Evolutionary conservation across 2,329 filamentous ascomycete genomes (phyloP).

Genomic region (Neonectria coccinea): DNA sequence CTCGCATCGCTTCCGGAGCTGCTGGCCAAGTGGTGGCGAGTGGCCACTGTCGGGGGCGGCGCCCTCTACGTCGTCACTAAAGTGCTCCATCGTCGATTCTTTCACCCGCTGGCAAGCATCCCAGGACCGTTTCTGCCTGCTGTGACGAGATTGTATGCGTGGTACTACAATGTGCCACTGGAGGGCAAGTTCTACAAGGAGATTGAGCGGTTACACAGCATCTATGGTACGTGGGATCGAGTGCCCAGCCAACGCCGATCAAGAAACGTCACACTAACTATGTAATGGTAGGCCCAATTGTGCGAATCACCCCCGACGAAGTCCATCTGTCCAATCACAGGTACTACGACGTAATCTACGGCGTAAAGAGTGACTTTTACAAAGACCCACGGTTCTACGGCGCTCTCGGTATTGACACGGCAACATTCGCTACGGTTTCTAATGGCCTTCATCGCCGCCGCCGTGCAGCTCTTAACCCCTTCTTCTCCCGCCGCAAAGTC

Average conservation of each 20-base stretch:
- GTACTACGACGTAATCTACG: slow-evolving; percentile 36
- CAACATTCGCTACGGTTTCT: slow-evolving; percentile 48
- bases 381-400: slow-evolving; percentile 25
- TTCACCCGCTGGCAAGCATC: slow-evolving; percentile 19
- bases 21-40: slow-evolving; percentile 15
- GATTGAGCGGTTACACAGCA: slow-evolving; percentile 27
- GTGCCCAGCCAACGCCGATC: background rate
- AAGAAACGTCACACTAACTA: background rate
- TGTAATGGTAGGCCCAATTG: slow-evolving; percentile 27
- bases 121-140: slow-evolving; percentile 25
- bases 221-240: slow-evolving; percentile 13
- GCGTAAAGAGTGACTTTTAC: slow-evolving; percentile 29
- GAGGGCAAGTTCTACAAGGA: slow-evolving; percentile 23
- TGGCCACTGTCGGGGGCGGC: slow-evolving; percentile 9
- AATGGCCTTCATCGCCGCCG: slow-evolving; percentile 56
- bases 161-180: slow-evolving; percentile 24
- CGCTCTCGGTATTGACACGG: slow-evolving; percentile 34
- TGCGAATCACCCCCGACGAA: slow-evolving; percentile 36
- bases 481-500: slow-evolving; percentile 57
- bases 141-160: slow-evolving; percentile 24
- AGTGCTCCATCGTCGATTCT: slow-evolving; percentile 23
- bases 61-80: slow-evolving; percentile 14
- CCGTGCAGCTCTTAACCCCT: slow-evolving; percentile 54
- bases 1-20: background rate
- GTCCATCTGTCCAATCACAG: slow-evolving; percentile 34